Percentiles rank a stretch among this genome's conserved stretches.
These are phyloP conservation scores for Aphanomyces stellatus DNA, from an alignment of 352 stramenopile species.

Conservation along the genomic window DNA sequence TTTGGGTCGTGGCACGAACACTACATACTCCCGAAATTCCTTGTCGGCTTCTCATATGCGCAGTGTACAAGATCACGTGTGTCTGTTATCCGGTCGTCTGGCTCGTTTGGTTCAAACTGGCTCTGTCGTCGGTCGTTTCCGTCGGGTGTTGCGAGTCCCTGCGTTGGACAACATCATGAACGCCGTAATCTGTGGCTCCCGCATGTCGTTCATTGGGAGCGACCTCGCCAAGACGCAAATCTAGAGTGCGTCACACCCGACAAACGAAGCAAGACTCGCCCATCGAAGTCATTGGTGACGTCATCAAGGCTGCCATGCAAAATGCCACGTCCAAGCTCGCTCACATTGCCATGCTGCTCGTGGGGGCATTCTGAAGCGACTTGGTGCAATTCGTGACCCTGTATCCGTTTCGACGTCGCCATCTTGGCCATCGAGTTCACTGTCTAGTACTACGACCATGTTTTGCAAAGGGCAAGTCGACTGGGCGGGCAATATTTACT, in stretches of 20 bases:
- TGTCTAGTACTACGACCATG: too few species aligned
- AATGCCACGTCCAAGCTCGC: neutral
- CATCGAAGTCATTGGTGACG: neutral
- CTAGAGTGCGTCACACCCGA: neutral
- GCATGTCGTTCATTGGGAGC: neutral
- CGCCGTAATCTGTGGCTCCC: neutral
- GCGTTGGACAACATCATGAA: neutral
- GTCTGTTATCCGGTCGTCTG: too few species aligned
- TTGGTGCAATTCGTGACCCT: too few species aligned
- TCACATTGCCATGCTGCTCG: too few species aligned
- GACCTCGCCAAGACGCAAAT: neutral
- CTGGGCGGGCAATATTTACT: neutral
- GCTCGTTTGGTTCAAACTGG: too few species aligned
- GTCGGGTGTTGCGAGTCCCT: neutral
- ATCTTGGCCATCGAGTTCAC: too few species aligned
- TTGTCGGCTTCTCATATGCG: conserved; percentile 44
- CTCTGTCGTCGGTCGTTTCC: neutral
- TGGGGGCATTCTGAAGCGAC: too few species aligned
- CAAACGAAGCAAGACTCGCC: neutral
- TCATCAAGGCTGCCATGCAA: neutral
- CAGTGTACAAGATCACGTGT: conserved; percentile 63
- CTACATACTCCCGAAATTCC: conserved; percentile 41
- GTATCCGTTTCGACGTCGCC: too few species aligned
- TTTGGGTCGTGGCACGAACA: conserved; percentile 37
- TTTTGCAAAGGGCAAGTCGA: neutral